Conservation (phyloP, 2,329 filamentous ascomycete genomes). For the Trichophyton benhamiae region DNA sequence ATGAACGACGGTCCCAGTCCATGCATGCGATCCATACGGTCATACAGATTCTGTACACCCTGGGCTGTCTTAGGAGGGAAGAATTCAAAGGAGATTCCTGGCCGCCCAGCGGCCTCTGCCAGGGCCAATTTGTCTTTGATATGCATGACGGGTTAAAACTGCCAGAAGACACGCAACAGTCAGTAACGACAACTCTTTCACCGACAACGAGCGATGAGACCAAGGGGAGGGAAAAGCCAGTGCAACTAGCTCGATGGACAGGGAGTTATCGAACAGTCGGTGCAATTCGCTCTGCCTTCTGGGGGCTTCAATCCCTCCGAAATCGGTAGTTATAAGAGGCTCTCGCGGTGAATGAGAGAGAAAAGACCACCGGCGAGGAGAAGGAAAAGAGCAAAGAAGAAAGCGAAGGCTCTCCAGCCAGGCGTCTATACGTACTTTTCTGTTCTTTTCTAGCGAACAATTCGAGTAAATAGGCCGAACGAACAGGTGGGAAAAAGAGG, state of each 20-base stretch:
- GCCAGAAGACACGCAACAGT: background rate
- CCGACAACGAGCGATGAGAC: background rate
- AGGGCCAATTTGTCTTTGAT: constrained; percentile 84
- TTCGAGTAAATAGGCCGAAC: background rate
- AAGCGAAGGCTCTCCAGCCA: background rate
- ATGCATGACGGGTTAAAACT: constrained; percentile 56
- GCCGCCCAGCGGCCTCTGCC: constrained; percentile 62
- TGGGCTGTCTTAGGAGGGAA: constrained; percentile 84
- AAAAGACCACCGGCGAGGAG: background rate
- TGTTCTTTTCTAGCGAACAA: background rate
- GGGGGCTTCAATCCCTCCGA: background rate
- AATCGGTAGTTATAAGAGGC: background rate
- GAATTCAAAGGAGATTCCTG: constrained; percentile 98
- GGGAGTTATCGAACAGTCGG: background rate
- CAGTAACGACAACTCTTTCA: background rate
- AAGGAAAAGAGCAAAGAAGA: background rate
- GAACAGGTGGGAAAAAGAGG: background rate
- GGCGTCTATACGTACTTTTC: background rate
- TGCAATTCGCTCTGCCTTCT: background rate
- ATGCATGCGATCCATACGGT: constrained; percentile 99
- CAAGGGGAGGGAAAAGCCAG: background rate
- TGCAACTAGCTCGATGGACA: background rate
- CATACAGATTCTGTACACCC: constrained; percentile 97
- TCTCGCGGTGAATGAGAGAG: background rate
- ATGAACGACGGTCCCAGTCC: constrained; percentile 87